These are phyloP conservation scores for Boletus mariae DNA, from an alignment of 1,284 basidiomycete species.

Conservation along the genomic window DNA sequence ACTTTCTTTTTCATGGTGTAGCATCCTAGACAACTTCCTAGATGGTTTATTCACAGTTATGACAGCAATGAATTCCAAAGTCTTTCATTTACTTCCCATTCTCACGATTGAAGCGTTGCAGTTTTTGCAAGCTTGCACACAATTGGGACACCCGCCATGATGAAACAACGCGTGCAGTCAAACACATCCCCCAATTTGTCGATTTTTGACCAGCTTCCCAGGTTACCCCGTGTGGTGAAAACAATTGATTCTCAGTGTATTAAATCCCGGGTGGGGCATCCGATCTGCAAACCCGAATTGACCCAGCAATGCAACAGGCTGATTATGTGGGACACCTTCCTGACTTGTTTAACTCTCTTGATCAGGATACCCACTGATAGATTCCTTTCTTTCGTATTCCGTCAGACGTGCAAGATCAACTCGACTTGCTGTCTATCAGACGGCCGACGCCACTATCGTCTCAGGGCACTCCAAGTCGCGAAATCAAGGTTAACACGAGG, in stretches of 20 bases:
- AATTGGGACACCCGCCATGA: too few species aligned
- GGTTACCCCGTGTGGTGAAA: background rate
- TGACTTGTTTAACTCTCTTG: background rate
- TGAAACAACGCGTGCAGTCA: background rate
- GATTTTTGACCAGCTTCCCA: background rate
- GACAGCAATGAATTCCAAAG: background rate
- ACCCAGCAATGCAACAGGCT: background rate
- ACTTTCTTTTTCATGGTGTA: constrained; percentile 7
- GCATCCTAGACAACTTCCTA: constrained; percentile 11
- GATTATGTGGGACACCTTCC: background rate
- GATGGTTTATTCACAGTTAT: constrained; percentile 1
- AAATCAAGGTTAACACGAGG: background rate
- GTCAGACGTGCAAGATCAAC: background rate
- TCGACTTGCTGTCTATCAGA: background rate
- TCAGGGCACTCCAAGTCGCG: too few species aligned
- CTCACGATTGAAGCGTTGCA: background rate
- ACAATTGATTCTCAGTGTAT: background rate
- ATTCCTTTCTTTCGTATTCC: background rate
- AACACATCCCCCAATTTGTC: background rate
- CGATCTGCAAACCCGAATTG: background rate
- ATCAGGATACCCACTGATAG: background rate
- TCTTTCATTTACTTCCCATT: background rate
- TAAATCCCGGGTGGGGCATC: background rate
- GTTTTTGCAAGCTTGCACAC: too few species aligned
- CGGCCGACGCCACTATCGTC: background rate